These are phyloP conservation scores for Magnolia officinalis DNA, from an alignment of 164 flowering plant genomes.

Conservation along the genomic window DNA sequence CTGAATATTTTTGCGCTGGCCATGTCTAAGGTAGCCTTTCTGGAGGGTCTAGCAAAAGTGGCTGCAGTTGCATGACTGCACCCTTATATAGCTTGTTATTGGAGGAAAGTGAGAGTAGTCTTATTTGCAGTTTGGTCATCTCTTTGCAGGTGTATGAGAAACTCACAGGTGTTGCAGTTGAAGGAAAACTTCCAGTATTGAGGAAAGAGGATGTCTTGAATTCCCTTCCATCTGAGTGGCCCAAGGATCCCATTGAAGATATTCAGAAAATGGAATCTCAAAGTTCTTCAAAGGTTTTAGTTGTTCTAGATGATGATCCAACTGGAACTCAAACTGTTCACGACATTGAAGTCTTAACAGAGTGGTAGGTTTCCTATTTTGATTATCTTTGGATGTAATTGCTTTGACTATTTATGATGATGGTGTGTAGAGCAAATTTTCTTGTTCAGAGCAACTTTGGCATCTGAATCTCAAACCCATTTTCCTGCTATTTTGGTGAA, in stretches of 20 bases:
- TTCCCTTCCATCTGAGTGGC: slow-evolving; percentile 93
- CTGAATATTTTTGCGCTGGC: too few relatives aligned
- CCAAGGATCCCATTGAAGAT: slow-evolving; percentile 61
- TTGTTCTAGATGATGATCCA: slow-evolving; percentile 99
- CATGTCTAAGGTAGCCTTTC: too few relatives aligned
- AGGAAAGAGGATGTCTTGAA: slow-evolving; percentile 57
- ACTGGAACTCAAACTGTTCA: slow-evolving; percentile 99
- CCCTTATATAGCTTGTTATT: neutral
- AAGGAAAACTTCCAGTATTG: slow-evolving; percentile 64
- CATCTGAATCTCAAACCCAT: neutral
- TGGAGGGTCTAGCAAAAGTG: too few relatives aligned
- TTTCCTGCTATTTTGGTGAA: neutral
- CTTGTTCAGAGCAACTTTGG: neutral
- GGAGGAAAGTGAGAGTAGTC: neutral
- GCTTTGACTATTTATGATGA: neutral
- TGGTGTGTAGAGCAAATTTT: neutral
- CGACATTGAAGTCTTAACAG: slow-evolving; percentile 90
- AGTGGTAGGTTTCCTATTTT: slow-evolving; percentile 56
- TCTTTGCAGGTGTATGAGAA: slow-evolving; percentile 81
- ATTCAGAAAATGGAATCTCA: slow-evolving; percentile 42
- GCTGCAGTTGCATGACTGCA: too few relatives aligned
- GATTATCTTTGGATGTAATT: neutral
- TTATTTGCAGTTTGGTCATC: slow-evolving; percentile 5
- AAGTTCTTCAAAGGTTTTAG: slow-evolving; percentile 54
- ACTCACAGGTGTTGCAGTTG: slow-evolving; percentile 83